Base-by-base conservation (phyloP, 1,139 yeast species). In the Scheffersomyces cryptocercus region DNA sequence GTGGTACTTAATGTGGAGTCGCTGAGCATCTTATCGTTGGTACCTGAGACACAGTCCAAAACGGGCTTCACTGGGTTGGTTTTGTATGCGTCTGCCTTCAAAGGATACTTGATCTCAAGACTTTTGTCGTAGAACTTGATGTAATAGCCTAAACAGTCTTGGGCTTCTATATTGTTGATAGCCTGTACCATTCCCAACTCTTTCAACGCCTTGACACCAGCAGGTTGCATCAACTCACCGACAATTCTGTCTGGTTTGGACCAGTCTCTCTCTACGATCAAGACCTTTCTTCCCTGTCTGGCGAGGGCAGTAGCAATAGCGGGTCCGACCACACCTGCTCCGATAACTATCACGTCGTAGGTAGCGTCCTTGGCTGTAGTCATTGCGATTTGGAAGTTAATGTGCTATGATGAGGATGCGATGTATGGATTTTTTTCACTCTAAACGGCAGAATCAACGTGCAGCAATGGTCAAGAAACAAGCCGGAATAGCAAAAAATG, bases 301-400 rank as follows among this genome's bases (percentile, higher is more conserved):
- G 97, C 98, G 46, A 93, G 69, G 3, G 89, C 90, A 0, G 91
- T 86, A 38, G 98, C 98, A 26, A 93, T 76, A 44, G 93, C 84
- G 4, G 99, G 97, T 1, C 99, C 99, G 11, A 88, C 85, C 15
- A 93, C 96, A 36, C 99, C 99, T 11, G 98, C 97, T 14, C 99
- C 98, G 30, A 93, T 79, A 28, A 87, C 82, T 30, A 86, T 80
- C 30, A 75, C 85, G 55, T 86, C 95, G 61, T 75, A 79, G 31
- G 35, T 28, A 3, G 37, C 33, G 2, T 31, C 24, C 10, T 10
- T 10, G 15, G 35, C 7, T n/a, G 35, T n/a, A n/a, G 35, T 31
- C 35, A 31, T 31, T 14, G 13, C 35, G 11, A 20, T 20, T 20
- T 6, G 9, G 26, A 20, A 20, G 8, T 20, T 20, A 20, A 20